These are phyloP conservation scores for Pichia paraexigua DNA, from an alignment of 805 yeast species.

Conservation along the genomic window DNA sequence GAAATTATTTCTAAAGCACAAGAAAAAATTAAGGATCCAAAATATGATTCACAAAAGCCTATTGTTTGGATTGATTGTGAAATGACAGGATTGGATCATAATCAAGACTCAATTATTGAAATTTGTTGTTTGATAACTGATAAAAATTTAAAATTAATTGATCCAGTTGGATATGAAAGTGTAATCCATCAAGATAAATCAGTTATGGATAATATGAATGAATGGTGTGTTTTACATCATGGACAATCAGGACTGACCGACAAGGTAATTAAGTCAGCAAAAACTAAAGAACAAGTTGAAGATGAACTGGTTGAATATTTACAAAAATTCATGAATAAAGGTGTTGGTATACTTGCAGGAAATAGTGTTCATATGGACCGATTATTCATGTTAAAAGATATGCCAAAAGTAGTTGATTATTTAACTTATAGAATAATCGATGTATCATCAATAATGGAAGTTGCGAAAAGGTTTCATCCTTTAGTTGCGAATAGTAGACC, in stretches of 20 bases:
- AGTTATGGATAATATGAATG: constrained; percentile 65
- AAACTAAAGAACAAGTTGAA: constrained; percentile 56
- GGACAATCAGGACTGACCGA: constrained; percentile 68
- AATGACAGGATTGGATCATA: constrained; percentile 91
- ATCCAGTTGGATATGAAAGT: constrained; percentile 67
- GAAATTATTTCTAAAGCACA: constrained; percentile 5
- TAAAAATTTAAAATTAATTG: constrained; percentile 63
- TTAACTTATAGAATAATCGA: constrained; percentile 76
- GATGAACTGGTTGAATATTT: constrained; percentile 57
- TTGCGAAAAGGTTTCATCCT: constrained; percentile 36
- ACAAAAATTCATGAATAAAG: constrained; percentile 41
- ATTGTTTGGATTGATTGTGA: constrained; percentile 97
- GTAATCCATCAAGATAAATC: constrained; percentile 63
- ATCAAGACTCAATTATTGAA: constrained; percentile 79
- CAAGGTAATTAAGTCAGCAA: constrained; percentile 50
- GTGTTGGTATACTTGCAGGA: constrained; percentile 76
- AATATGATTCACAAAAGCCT: constrained; percentile 17
- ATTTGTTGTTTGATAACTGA: constrained; percentile 88
- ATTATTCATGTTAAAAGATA: constrained; percentile 71
- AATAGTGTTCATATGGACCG: constrained; percentile 90
- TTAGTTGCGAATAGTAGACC: constrained; percentile 41
- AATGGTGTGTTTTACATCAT: constrained; percentile 85
- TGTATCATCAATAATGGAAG: constrained; percentile 80
- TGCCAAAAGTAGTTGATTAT: constrained; percentile 62
- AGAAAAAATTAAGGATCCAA: constrained; percentile 2